Evolutionary conservation across 169 alveolate genomes (phyloP).

Genomic region (Eimeria zaria): DNA sequence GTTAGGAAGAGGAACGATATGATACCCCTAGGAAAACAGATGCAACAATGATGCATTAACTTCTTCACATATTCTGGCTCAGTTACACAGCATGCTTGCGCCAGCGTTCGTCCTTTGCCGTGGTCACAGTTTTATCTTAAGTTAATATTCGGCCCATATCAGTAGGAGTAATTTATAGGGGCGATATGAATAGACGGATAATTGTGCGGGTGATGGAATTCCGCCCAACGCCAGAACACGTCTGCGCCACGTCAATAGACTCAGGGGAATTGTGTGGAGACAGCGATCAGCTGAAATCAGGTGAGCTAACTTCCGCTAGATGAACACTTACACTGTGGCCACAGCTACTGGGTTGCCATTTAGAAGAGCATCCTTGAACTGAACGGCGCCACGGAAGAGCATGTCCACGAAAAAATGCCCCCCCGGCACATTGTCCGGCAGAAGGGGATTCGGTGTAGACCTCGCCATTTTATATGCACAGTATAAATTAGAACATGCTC

Average conservation of each 20-base stretch:
- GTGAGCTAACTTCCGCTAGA: background rate
- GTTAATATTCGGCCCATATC: background rate
- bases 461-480: background rate
- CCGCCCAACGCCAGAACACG: background rate
- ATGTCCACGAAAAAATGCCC: slow-evolving; percentile 24
- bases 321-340: slow-evolving; percentile 67
- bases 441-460: slow-evolving; percentile 20
- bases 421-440: slow-evolving; percentile 8
- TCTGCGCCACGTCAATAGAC: background rate
- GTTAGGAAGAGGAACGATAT: slow-evolving; percentile 39
- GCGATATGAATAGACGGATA: background rate
- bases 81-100: background rate
- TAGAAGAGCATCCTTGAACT: slow-evolving; percentile 62
- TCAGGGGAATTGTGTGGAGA: background rate
- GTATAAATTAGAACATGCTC: slow-evolving; percentile 9
- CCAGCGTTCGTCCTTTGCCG: background rate
- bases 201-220: background rate
- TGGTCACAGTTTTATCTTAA: background rate
- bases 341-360: slow-evolving; percentile 74
- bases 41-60: background rate
- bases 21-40: slow-evolving; percentile 34
- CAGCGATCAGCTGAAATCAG: background rate
- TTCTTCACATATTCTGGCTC: background rate
- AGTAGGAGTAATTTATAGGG: background rate
- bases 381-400: slow-evolving; percentile 44